Evolutionary conservation across 2,329 filamentous ascomycete species (phyloP).

Genomic region (Emericellopsis cladophorae): DNA sequence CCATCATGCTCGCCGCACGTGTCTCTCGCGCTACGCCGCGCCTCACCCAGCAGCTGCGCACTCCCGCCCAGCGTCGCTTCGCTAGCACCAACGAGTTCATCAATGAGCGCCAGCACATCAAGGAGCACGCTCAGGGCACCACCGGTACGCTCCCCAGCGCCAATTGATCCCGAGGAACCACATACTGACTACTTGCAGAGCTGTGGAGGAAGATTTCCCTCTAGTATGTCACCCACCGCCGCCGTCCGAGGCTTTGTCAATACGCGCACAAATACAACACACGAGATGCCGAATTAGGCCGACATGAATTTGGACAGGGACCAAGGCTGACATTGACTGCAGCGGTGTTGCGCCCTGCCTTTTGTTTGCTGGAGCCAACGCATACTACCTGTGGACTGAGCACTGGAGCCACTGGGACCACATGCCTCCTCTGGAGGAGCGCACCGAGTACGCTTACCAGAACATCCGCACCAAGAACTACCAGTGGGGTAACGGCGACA

Average conservation of each 20-base stretch:
- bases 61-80: constrained; percentile 55
- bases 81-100: constrained; percentile 80
- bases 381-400: constrained; percentile 83
- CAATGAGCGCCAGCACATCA: constrained; percentile 79
- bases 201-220: constrained; percentile 93
- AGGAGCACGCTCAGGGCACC: constrained; percentile 76
- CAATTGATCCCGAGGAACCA: constrained; percentile 7
- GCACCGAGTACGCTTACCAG: constrained; percentile 88
- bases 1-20: constrained; percentile 51
- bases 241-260: background rate
- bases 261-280: background rate
- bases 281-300: constrained; percentile 1
- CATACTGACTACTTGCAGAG: constrained; percentile 41
- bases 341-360: constrained; percentile 68
- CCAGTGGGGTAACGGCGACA: constrained; percentile 90
- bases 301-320: too few relatives aligned
- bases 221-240: constrained; percentile 56
- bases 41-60: constrained; percentile 45
- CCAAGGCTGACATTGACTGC: constrained; percentile 22
- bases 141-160: constrained; percentile 49
- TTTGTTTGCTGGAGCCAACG: constrained; percentile 63
- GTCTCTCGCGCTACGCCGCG: constrained; percentile 51
- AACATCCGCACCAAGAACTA: constrained; percentile 97
- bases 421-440: constrained; percentile 78
- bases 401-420: constrained; percentile 96